A percentile compares a stretch with the other conserved stretches of the same genome.
These are phyloP conservation scores for Phytophthora citrophthora DNA, from an alignment of 352 stramenopile genomes.

Conservation along the genomic window DNA sequence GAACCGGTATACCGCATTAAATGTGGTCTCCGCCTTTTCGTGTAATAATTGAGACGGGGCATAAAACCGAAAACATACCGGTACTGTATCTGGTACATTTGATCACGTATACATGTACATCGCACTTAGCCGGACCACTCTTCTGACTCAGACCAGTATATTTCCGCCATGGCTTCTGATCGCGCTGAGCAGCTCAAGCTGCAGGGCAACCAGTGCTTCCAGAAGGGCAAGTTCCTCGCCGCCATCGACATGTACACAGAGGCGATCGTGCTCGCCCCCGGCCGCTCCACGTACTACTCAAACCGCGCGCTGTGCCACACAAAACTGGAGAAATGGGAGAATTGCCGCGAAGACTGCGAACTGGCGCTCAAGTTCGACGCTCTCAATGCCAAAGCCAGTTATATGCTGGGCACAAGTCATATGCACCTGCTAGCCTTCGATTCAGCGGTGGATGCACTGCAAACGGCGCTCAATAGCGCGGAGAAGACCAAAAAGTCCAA, in stretches of 20 bases:
- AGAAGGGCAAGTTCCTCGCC: conserved; percentile 77
- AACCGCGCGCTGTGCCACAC: conserved; percentile 81
- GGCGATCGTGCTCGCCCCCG: conserved; percentile 73
- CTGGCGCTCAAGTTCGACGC: conserved; percentile 59
- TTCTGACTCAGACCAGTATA: too few species aligned
- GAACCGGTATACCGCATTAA: too few species aligned
- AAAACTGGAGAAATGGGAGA: conserved; percentile 68
- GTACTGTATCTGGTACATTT: too few species aligned
- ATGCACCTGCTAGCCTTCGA: conserved; percentile 57
- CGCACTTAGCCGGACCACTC: too few species aligned
- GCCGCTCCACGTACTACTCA: conserved; percentile 76
- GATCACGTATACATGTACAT: too few species aligned
- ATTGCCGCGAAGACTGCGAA: conserved; percentile 70
- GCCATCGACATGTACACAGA: conserved; percentile 90
- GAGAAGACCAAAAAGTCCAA: conserved; percentile 66
- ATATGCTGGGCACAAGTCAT: conserved; percentile 72
- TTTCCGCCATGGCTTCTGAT: conserved; percentile 39
- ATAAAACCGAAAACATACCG: too few species aligned
- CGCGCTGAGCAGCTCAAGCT: conserved; percentile 80
- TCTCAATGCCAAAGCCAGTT: conserved; percentile 80
- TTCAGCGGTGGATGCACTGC: conserved; percentile 56
- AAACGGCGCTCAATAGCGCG: conserved; percentile 52
- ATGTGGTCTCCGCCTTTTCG: too few species aligned
- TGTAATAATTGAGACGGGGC: too few species aligned
- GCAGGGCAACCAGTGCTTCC: conserved; percentile 81